phyloP scores from a whole-genome alignment of 2,329 filamentous ascomycete genomes.

The Penicillium psychrosexuale region DNA sequence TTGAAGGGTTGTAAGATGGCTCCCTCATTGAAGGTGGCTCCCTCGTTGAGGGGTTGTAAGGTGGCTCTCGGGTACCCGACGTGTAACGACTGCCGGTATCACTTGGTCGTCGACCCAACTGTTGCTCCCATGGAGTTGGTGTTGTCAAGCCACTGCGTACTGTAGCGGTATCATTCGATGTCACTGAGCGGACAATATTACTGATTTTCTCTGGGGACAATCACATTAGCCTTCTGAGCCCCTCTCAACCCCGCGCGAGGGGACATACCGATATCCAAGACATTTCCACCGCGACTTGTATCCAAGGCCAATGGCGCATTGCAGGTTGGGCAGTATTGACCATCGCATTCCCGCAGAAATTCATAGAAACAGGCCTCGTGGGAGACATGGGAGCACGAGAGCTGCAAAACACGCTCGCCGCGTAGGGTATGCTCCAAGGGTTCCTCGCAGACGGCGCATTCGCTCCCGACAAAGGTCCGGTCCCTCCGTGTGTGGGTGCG shows the following conservation, averaged over 20 bases:
- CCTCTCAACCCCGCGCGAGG: constrained; percentile 4
- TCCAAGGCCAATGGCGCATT: constrained; percentile 88
- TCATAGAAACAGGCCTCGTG: constrained; percentile 99
- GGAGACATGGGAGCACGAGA: constrained; percentile 94
- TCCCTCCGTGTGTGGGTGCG: constrained; percentile 77
- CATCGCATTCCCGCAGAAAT: constrained; percentile 91
- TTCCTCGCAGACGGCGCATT: constrained; percentile 96
- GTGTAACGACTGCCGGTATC: constrained; percentile 32
- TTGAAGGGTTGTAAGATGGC: neutral
- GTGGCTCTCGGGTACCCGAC: constrained; percentile 10
- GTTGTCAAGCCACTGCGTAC: constrained; percentile 53
- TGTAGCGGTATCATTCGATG: constrained; percentile 60
- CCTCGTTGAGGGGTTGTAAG: neutral
- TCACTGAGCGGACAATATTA: constrained; percentile 82
- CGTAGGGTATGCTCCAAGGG: constrained; percentile 91
- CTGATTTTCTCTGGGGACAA: constrained; percentile 77
- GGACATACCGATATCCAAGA: constrained; percentile 77
- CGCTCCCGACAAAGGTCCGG: constrained; percentile 89
- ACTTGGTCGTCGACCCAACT: constrained; percentile 31
- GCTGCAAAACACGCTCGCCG: constrained; percentile 90
- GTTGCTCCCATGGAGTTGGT: constrained; percentile 58
- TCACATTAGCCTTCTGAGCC: neutral
- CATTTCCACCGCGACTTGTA: constrained; percentile 87
- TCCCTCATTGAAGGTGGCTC: constrained; percentile 18
- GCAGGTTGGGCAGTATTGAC: constrained; percentile 90